Base-by-base conservation (phyloP, 2,329 filamentous ascomycete genomes). In the Decorospora gaudefroyi region DNA sequence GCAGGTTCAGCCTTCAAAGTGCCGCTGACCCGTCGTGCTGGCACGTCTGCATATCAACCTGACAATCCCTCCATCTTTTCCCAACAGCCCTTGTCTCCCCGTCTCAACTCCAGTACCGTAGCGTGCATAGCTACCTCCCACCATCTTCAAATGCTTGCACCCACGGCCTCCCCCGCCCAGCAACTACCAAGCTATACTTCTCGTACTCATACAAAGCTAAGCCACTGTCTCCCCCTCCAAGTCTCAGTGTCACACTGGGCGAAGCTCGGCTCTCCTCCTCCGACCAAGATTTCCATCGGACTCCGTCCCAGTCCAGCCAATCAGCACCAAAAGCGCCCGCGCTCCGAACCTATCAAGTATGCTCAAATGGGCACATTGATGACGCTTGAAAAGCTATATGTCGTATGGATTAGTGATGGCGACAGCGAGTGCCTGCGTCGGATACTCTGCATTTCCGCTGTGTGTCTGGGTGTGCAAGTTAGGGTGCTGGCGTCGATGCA, bases 191-290 rank as follows among this genome's bases (percentile, higher is more conserved):
- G n/a, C n/a, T n/a, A n/a, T n/a, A n/a, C n/a, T n/a, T n/a, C n/a
- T n/a, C n/a, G n/a, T n/a, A n/a, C n/a, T n/a, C n/a, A n/a, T n/a
- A n/a, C 23, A 15, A 29, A 23, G 25, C 6, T 30, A 27, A 21
- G 27, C 27, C 38, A 33, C 18, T 15, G 27, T n/a, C 26, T 13
- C 35, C 21, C 40, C 30, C 35, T 21, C n/a, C n/a, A 30, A 30
- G 28, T 6, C 28, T 23, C 17, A 6, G 15, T 18, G 32, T 21
- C 25, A 21, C 27, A 11, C 33, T 31, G 12, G 21, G 31, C 42
- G 21, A 36, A 50, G 47, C 38, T 49, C 58, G 58, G 58, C 41
- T 59, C 58, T 58, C 58, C 58, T 51, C 58, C 53, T 46, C 51
- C 51, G 47, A 43, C 22, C n/a, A 30, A 18, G 17, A 30, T 25